Base-by-base conservation (phyloP, 306 rosid species). In the Chamaecrista fasciculata region DNA sequence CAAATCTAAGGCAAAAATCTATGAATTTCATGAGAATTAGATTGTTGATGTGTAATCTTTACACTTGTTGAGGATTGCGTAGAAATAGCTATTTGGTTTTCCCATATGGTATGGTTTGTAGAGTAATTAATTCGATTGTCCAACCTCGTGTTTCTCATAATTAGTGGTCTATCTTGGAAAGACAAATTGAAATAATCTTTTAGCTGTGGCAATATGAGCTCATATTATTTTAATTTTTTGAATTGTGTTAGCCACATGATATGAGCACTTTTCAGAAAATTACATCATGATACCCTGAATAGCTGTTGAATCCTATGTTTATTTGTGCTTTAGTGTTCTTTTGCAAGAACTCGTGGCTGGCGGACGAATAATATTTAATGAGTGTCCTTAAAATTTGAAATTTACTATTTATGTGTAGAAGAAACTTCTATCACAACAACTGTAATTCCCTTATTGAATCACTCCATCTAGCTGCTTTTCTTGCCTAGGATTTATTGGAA, bases 1-100 rank as follows among this genome's bases (percentile, higher is more conserved):
- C 20, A 23, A 10, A 10, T 21, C 2, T 20, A 18, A 50, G 25
- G 31, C 48, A 28, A 19, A 64, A 31, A 16, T 40, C 40, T 64
- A 20, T 11, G 46, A 52, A 52, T 40, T 73, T 63, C n/a, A 26
- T n/a, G 43, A 42, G 57, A 52, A 47, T 57, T 39, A 28, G 37
- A 26, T 40, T 55, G 25, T 7, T 39, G 52, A 63, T 52, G 31
- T 31, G 64, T 29, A 42, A 18, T 44, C 34, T 59, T 39, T 4
- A 4, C 36, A 3, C 36, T 33, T 33, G 6, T 33, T 33, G 6
- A 48, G 61, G 26, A 59, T n/a, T 58, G 47, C 43, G n/a, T 15
- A 16, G 36, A 59, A 52, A 62, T 72, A 62, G 42, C 31, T 62
- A 1, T 39, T 21, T 39, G 19, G 20, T 52, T 68, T 60, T 24